Base-by-base conservation (phyloP, 352 stramenopile species). In the Pythium utonaiense region DNA sequence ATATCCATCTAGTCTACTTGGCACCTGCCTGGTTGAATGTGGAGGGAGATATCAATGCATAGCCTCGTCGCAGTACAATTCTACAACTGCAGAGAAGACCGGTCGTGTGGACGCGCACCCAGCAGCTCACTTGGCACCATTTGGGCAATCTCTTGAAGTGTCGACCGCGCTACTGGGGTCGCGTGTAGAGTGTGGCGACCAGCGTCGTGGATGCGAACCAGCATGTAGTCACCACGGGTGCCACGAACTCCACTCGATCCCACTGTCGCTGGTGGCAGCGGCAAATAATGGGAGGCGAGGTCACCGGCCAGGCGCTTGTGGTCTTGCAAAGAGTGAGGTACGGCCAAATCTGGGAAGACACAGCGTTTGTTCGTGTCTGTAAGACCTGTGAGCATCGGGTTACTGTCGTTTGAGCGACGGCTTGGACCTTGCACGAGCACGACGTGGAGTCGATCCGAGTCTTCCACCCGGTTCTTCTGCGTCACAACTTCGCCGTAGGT, bases 351-450 rank as follows among this genome's bases (percentile, higher is more conserved):
- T 1, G 82, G 50, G 61, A 96, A 94, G n/a, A 96, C 84, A 57
- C 84, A 94, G 54, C 86, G 86, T 71, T 94, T 93, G 73, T 89
- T 89, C n/a, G 84, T 93, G 53, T 97, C 88, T 3, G 81, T 95
- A 31, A 93, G 75, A 14, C 87, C 89, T 24, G 83, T 96, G 58
- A 93, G 83, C 68, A 90, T 94, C 4, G 78, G 75, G 31, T 78
- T 70, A 21, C 82, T 76, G 22, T 86, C 73, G 12, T 66, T 91
- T 31, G 81, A 96, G 30, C 89, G 87, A 25, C 89, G 83, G 64
- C 88, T 96, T 1, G 85, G 59, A 27, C 97, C 97, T 71, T 99
- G 96, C 1, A 99, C 88, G n/a, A 99, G 80, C 30, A 99, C 94
- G 22, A 99, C 66, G 58, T 98, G 89, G 30, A 98, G 78, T 14